These are phyloP conservation scores for Curvularia hawaiiensis DNA, from an alignment of 2,329 filamentous ascomycete species.

Conservation along the genomic window DNA sequence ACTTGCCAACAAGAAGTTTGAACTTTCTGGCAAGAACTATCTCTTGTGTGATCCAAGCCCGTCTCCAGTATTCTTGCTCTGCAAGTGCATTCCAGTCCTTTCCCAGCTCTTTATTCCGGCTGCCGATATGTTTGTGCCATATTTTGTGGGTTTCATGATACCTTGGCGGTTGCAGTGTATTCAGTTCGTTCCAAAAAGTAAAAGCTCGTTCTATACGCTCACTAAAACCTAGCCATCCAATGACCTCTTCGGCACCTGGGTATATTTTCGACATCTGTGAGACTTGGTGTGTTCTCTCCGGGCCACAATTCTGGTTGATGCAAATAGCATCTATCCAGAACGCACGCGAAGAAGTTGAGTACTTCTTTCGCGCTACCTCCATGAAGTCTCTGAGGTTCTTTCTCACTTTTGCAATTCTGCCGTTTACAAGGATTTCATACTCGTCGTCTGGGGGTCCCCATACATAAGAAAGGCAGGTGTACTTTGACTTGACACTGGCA, in stretches of 20 bases:
- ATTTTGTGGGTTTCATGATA: not conserved
- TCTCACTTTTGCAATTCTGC: constrained; percentile 6
- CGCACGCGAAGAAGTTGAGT: not conserved
- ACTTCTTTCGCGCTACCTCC: not conserved
- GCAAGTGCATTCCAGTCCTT: not conserved
- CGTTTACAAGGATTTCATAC: constrained; percentile 7
- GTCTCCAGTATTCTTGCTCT: not conserved
- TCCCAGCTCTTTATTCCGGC: not conserved
- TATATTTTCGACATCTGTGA: not conserved
- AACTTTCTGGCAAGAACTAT: constrained; percentile 7
- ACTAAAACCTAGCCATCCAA: not conserved
- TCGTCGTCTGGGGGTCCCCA: constrained; percentile 9
- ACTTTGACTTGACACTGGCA: not conserved
- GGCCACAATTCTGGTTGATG: constrained; percentile 23
- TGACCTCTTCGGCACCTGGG: not conserved
- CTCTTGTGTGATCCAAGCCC: constrained; percentile 15
- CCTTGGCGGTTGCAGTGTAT: not conserved
- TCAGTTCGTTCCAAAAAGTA: not conserved
- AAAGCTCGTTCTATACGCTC: not conserved
- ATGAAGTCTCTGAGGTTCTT: constrained; percentile 18
- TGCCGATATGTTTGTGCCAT: not conserved
- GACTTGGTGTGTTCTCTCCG: not conserved
- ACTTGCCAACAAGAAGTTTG: not conserved
- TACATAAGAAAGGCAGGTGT: constrained; percentile 20
- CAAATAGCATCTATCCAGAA: constrained; percentile 39